These are phyloP conservation scores for Chlorella variabilis DNA, from an alignment of 163 green algal species.

Conservation along the genomic window DNA sequence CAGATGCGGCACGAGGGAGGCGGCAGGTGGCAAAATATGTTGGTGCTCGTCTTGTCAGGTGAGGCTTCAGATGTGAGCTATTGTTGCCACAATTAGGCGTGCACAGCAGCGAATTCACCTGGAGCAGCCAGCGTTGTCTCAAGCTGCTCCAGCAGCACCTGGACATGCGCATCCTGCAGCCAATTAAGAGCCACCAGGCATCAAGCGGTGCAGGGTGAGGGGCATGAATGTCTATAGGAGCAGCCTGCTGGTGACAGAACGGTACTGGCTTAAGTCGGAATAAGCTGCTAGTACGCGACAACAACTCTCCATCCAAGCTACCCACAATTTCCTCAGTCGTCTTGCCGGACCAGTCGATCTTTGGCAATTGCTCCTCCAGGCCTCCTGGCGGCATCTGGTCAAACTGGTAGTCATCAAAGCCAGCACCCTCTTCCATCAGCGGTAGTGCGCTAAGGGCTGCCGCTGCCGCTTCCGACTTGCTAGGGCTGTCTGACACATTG, in stretches of 20 bases:
- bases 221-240: background rate
- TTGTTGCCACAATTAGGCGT: no score
- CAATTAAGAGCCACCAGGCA: background rate
- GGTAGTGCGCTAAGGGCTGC: background rate
- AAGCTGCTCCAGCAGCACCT: conserved; percentile 16
- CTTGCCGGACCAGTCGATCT: conserved; percentile 19
- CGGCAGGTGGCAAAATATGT: no score
- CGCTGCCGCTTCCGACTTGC: background rate
- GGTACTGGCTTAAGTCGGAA: no score
- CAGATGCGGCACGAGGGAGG: background rate
- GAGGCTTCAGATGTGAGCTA: no score
- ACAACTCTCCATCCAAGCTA: no score
- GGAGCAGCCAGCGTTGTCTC: conserved; percentile 2
- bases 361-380: background rate
- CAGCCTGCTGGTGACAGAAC: background rate
- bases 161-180: conserved; percentile 31
- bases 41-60: no score
- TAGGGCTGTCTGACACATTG: background rate
- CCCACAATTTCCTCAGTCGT: conserved; percentile 27
- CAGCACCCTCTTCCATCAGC: conserved; percentile 6
- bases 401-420: conserved; percentile 29
- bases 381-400: background rate
- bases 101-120: background rate
- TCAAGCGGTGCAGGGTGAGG: no score
- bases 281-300: no score